Percentiles rank a stretch among this genome's conserved stretches.
phyloP scores from a whole-genome alignment of 2,329 filamentous ascomycete species.

The Cadophora sp. region DNA sequence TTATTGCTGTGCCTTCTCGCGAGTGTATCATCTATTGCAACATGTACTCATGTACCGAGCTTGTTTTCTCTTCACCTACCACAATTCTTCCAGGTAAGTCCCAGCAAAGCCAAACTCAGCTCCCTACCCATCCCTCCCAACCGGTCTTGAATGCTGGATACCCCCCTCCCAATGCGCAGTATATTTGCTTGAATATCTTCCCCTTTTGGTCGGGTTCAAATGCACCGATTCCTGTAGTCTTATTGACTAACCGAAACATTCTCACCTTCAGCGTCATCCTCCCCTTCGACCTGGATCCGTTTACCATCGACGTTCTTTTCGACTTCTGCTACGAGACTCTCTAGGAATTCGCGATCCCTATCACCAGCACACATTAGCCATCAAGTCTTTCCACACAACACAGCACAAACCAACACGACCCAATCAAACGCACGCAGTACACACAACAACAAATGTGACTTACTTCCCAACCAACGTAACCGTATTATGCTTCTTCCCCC shows the following conservation, averaged over 20 bases:
- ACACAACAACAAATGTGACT: constrained; percentile 33
- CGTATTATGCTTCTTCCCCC: constrained; percentile 87
- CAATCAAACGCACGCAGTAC: neutral
- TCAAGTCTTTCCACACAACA: neutral
- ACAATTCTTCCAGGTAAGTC: no score
- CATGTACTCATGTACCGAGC: no score
- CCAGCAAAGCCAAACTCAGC: no score
- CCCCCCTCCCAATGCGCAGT: no score
- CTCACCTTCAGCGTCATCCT: constrained; percentile 59
- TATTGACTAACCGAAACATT: neutral
- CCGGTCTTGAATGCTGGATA: no score
- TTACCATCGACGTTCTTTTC: constrained; percentile 76
- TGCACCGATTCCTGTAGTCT: no score
- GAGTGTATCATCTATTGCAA: no score
- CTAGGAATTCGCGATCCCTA: constrained; percentile 77
- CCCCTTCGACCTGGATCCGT: constrained; percentile 73
- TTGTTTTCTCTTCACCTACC: no score
- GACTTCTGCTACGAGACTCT: constrained; percentile 80
- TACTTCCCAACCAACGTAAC: constrained; percentile 81
- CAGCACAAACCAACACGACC: neutral
- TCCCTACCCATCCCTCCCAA: no score
- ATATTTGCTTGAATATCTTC: no score
- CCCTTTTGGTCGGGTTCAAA: no score
- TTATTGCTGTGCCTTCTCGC: no score
- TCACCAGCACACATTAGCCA: neutral